These are phyloP conservation scores for Fusarium oligoseptatum DNA, from an alignment of 2,329 filamentous ascomycete species.

Conservation along the genomic window DNA sequence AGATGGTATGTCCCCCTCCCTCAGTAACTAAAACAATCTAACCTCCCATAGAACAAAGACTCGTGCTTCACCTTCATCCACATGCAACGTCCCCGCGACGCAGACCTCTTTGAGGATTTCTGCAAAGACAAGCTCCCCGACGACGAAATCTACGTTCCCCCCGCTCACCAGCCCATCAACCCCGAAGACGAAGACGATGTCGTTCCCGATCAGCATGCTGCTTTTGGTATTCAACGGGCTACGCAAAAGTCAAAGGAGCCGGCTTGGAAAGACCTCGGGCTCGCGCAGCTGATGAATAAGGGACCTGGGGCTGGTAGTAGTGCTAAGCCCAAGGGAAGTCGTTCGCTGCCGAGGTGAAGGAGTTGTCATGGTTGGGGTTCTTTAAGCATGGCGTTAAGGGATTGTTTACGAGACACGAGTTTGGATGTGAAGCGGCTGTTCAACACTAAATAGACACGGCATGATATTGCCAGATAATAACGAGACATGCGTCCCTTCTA, in stretches of 20 bases:
- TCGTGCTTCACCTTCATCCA: slow-evolving; percentile 81
- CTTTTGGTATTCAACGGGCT: slow-evolving; percentile 86
- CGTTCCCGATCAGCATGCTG: slow-evolving; percentile 88
- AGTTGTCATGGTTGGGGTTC: background rate
- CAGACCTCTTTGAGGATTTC: slow-evolving; percentile 84
- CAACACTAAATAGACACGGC: slow-evolving; percentile 15
- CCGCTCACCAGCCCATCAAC: slow-evolving; percentile 84
- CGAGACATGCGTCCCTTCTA: slow-evolving; percentile 16
- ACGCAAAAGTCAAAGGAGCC: slow-evolving; percentile 79
- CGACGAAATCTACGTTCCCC: slow-evolving; percentile 86
- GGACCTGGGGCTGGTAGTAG: slow-evolving; percentile 60
- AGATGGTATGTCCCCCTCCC: background rate
- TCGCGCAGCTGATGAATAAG: slow-evolving; percentile 77
- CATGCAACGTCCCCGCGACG: slow-evolving; percentile 78
- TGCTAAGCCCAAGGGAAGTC: slow-evolving; percentile 35
- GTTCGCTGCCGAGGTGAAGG: slow-evolving; percentile 35
- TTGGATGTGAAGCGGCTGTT: background rate
- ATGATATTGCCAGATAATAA: slow-evolving; percentile 20
- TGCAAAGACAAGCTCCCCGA: slow-evolving; percentile 77
- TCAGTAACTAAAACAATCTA: slow-evolving; percentile 6
- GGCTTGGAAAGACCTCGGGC: slow-evolving; percentile 83
- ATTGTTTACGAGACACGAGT: background rate
- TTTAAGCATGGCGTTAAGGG: slow-evolving; percentile 28
- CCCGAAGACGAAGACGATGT: slow-evolving; percentile 92
- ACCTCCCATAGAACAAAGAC: slow-evolving; percentile 72